Conservation (phyloP, 371 early-diverging fungal genomes). For the Sporodiniella umbellata region DNA sequence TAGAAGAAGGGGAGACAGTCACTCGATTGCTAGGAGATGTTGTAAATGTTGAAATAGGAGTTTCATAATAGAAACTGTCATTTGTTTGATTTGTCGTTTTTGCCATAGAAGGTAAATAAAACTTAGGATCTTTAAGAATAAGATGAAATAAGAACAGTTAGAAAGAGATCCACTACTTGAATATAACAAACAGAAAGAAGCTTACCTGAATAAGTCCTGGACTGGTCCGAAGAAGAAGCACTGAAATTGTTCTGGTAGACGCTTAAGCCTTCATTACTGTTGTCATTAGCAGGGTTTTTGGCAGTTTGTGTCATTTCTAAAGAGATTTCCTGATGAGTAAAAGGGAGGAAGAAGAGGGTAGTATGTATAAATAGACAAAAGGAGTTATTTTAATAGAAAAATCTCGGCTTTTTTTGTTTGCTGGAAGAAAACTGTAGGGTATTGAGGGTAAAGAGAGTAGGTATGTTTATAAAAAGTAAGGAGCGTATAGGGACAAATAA, state of each 20-base stretch:
- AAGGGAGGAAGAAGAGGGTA: too few species aligned
- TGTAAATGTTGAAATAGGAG: constrained; percentile 6
- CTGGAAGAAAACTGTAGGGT: too few species aligned
- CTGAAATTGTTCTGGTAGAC: constrained; percentile 12
- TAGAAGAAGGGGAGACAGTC: constrained; percentile 28
- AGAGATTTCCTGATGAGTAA: neutral
- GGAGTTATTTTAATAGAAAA: neutral
- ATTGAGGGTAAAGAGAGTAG: neutral
- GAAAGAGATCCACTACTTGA: neutral
- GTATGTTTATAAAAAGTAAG: neutral
- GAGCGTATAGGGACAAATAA: neutral
- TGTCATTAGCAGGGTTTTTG: neutral
- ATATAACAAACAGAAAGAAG: too few species aligned
- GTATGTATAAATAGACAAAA: neutral
- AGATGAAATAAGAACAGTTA: neutral
- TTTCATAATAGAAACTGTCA: constrained; percentile 17
- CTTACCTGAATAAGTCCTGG: constrained; percentile 25
- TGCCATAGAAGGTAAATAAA: constrained; percentile 25
- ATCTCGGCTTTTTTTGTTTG: too few species aligned
- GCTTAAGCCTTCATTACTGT: neutral
- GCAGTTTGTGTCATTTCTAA: neutral
- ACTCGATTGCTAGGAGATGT: neutral
- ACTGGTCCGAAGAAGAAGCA: constrained; percentile 17
- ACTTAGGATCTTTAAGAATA: constrained; percentile 14
- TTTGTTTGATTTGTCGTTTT: constrained; percentile 8